Evolutionary conservation across 2,329 filamentous ascomycete species (phyloP).

Genomic region (Penicillium sp.): DNA sequence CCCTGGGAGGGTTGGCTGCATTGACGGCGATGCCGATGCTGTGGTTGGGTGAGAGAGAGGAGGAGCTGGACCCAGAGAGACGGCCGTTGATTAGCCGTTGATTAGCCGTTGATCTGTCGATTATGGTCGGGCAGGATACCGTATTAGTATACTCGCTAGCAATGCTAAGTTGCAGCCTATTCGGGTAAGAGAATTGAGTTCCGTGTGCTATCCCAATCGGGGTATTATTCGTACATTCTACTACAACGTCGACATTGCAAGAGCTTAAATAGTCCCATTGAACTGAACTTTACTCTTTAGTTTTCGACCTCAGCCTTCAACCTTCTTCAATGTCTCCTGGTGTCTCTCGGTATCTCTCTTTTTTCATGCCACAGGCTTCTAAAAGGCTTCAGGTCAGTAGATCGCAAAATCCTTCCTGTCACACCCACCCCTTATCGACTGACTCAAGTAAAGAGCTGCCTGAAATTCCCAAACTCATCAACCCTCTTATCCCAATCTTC

Average conservation of each 20-base stretch:
- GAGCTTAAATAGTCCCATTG: not conserved
- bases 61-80: not conserved
- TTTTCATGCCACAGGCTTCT: not conserved
- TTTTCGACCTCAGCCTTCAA: not conserved
- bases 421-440: not conserved
- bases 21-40: not conserved
- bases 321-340: not conserved
- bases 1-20: not conserved
- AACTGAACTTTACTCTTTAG: too few species aligned
- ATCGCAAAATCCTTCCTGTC: not conserved
- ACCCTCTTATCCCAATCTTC: not conserved
- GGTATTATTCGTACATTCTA: not conserved
- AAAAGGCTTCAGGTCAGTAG: not conserved
- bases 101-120: not conserved
- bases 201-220: conserved; percentile 8
- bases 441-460: not conserved
- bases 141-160: not conserved
- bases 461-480: not conserved
- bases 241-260: not conserved
- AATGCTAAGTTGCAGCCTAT: not conserved
- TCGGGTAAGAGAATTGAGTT: conserved; percentile 9
- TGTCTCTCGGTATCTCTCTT: not conserved
- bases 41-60: not conserved
- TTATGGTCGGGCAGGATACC: not conserved
- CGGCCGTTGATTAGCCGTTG: not conserved